Percentiles rank a stretch among this genome's conserved stretches.
phyloP scores from a whole-genome alignment of 2,329 filamentous ascomycete genomes.

The Fusarium papillatum region DNA sequence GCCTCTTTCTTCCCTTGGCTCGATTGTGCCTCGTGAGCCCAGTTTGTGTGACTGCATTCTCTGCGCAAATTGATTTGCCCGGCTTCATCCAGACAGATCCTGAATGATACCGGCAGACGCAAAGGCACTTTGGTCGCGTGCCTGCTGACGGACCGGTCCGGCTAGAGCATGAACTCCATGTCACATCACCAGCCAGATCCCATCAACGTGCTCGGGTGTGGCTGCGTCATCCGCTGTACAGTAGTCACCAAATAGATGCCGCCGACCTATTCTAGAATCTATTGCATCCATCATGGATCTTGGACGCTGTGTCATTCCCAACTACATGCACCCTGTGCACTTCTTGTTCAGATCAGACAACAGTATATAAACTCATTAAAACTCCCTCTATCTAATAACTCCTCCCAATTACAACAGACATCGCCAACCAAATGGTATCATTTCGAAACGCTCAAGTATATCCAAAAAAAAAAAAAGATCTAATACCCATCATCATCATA shows the following conservation, averaged over 20 bases:
- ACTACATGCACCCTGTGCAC: not conserved
- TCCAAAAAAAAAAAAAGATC: not conserved
- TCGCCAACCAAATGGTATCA: conserved; percentile 5
- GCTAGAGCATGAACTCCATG: not conserved
- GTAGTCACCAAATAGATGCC: not conserved
- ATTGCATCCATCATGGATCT: not conserved
- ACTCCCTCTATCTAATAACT: not conserved
- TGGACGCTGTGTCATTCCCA: not conserved
- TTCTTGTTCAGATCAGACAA: not conserved
- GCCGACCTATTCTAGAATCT: not conserved
- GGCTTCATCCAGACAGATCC: not conserved
- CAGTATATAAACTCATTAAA: not conserved
- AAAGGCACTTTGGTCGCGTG: conserved; percentile 24
- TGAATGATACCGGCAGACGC: not conserved
- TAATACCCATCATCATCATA: not conserved
- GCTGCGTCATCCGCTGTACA: conserved; percentile 13
- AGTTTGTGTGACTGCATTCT: conserved; percentile 16
- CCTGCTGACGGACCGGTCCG: conserved; percentile 31
- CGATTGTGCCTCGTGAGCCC: not conserved
- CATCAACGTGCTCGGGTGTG: conserved; percentile 11
- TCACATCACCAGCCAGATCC: conserved; percentile 1
- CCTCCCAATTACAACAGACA: not conserved
- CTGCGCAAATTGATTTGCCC: conserved; percentile 17
- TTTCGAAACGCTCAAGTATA: not conserved
- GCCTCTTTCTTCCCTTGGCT: not conserved